Base-by-base conservation (phyloP, 805 yeast species). In the Candida broadrunensis region DNA sequence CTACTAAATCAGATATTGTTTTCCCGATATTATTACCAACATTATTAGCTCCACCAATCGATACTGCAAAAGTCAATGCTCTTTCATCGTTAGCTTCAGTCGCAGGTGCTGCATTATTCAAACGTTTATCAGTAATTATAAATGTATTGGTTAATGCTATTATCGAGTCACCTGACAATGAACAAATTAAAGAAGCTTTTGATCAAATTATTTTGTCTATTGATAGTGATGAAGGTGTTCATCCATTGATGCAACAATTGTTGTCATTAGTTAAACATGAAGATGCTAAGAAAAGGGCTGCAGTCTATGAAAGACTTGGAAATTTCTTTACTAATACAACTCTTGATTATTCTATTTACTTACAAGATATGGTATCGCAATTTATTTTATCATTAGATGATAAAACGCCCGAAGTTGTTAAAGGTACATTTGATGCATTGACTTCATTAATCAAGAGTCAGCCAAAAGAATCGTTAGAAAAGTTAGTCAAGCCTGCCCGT, bases 11-110 rank as follows among this genome's bases (percentile, higher is more conserved):
- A 5, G 95, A 88, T 43, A 83, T 87, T 3, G 87, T 95, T 42
- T 89, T 95, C 89, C 97, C 98, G 36, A 85, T 88, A 36, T 76
- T 93, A 58, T 75, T 91, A 44, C 97, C 98, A 33, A 78, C 95
- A 0, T 73, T 93, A 56, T 72, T 91, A 56, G 61, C 80, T 5
- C 82, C 88, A 5, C 97, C 97, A 13, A 81, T 90, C 41, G 88
- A 87, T 50, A 72, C 80, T 0, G 83, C 83, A 67, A 88, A 89
- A 65, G 95, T 96, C n/a, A 74, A 77, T 40, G 95, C 97, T 3
- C 70, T 90, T 43, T 88, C 93, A 18, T 80, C 95, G 0, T 74
- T 90, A 59, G 95, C 96, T 1, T 81, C 86, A 38, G 97, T 88
- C 36, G 96, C 97, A 18, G 97, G 97, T 19, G 62, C 79, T 27